Conservation (phyloP, 345 rosid species). For the Pistacia integerrima region DNA sequence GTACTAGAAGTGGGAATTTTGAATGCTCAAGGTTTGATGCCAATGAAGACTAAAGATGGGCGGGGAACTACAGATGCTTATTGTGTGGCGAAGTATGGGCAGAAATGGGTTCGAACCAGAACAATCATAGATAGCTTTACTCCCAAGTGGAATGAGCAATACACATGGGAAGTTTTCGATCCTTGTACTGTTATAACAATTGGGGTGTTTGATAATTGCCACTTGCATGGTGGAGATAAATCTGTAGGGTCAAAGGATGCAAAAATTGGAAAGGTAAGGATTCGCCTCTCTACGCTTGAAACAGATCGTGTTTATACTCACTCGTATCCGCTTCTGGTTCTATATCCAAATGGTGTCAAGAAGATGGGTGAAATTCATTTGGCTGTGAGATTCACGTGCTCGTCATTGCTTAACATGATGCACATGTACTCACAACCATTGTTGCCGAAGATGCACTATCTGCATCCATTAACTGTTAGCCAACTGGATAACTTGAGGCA, state of each 20-base stretch:
- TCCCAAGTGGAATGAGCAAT: slow-evolving; percentile 98
- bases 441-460: slow-evolving; percentile 89
- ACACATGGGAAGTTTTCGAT: slow-evolving; percentile 94
- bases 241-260: slow-evolving; percentile 58
- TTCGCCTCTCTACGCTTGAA: slow-evolving; percentile 91
- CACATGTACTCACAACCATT: slow-evolving; percentile 82
- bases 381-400: slow-evolving; percentile 88
- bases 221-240: slow-evolving; percentile 74
- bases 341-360: slow-evolving; percentile 76
- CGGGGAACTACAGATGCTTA: slow-evolving; percentile 89
- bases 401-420: slow-evolving; percentile 90
- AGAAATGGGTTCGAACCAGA: slow-evolving; percentile 89
- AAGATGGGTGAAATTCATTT: slow-evolving; percentile 95
- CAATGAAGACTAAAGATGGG: slow-evolving; percentile 90
- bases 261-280: slow-evolving; percentile 81
- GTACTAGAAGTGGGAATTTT: slow-evolving; percentile 82
- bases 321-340: slow-evolving; percentile 80
- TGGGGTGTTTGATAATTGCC: slow-evolving; percentile 90
- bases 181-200: slow-evolving; percentile 90
- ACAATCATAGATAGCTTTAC: slow-evolving; percentile 83
- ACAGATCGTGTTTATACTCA: slow-evolving; percentile 90
- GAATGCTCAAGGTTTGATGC: slow-evolving; percentile 77
- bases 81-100: slow-evolving; percentile 93
- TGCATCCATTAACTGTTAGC: slow-evolving; percentile 80
- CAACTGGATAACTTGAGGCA: slow-evolving; percentile 91